These are phyloP conservation scores for Dothidotthia symphoricarpi DNA, from an alignment of 2,329 filamentous ascomycete species.

Conservation along the genomic window DNA sequence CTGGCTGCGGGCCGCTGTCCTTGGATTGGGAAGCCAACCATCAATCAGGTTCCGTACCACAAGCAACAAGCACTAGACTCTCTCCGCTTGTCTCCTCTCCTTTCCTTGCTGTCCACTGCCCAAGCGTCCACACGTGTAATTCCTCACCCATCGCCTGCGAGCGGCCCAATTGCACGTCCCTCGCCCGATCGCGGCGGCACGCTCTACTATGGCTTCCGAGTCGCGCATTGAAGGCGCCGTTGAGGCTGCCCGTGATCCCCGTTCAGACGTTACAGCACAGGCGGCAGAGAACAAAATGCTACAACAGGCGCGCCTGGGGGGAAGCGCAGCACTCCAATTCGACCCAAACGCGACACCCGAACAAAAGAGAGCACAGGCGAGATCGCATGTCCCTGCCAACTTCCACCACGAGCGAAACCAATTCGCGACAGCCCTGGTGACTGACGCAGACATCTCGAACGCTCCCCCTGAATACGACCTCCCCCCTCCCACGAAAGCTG, in stretches of 20 bases:
- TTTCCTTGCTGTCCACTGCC: no score
- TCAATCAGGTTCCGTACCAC: no score
- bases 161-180: no score
- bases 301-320: conserved; percentile 74
- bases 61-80: no score
- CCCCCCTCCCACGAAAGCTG: conserved; percentile 69
- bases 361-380: conserved; percentile 78
- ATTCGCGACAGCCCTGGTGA: conserved; percentile 69
- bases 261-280: conserved; percentile 65
- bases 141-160: no score
- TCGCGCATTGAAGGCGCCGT: conserved; percentile 59
- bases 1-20: no score
- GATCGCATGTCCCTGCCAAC: conserved; percentile 62
- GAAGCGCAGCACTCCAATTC: conserved; percentile 78
- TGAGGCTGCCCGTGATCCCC: conserved; percentile 71
- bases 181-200: no score
- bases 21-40: no score
- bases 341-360: conserved; percentile 79
- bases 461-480: conserved; percentile 67
- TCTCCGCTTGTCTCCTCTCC: no score
- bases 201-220: conserved; percentile 30
- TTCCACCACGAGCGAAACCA: conserved; percentile 62
- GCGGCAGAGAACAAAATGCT: conserved; percentile 73
- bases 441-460: conserved; percentile 59
- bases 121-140: no score